phyloP scores from a whole-genome alignment of 2,329 filamentous ascomycete genomes.

The Colletotrichum echinochloae region DNA sequence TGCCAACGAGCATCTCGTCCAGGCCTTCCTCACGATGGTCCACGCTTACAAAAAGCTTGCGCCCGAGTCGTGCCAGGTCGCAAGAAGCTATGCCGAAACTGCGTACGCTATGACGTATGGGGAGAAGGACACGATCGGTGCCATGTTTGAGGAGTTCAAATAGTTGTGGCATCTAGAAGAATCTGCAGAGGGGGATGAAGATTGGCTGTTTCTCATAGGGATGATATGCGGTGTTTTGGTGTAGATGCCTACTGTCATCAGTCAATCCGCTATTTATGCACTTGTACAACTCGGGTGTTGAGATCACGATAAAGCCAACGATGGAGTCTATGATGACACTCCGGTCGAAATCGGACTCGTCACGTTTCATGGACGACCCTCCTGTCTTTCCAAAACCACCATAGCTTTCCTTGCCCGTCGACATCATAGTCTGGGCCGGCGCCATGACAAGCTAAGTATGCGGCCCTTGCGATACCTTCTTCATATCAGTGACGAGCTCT shows the following conservation, averaged over 20 bases:
- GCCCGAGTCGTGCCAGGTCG: slow-evolving; percentile 43
- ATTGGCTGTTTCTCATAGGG: neutral
- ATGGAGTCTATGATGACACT: too few relatives aligned
- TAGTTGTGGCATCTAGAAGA: neutral
- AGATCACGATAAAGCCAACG: neutral
- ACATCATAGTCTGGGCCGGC: too few relatives aligned
- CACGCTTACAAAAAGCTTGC: slow-evolving; percentile 41
- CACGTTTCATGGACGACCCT: too few relatives aligned
- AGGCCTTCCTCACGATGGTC: slow-evolving; percentile 41
- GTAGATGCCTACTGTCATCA: neutral
- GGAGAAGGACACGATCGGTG: slow-evolving; percentile 39
- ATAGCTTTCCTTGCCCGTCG: too few relatives aligned
- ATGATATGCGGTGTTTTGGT: neutral
- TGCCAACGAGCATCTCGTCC: slow-evolving; percentile 5
- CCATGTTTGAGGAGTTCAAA: neutral
- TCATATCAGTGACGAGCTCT: too few relatives aligned
- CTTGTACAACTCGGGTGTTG: neutral
- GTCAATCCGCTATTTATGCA: neutral
- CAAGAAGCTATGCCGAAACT: slow-evolving; percentile 41
- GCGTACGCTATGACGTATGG: slow-evolving; percentile 46
- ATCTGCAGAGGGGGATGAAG: neutral
- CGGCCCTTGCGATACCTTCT: too few relatives aligned
- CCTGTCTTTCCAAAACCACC: too few relatives aligned
- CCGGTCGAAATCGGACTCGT: too few relatives aligned
- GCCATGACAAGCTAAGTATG: too few relatives aligned